Evolutionary conservation across 1,284 basidiomycete species (phyloP), one percentile per base, ranked within the genome.

Genomic region (Heterobasidion occidentale): DNA sequence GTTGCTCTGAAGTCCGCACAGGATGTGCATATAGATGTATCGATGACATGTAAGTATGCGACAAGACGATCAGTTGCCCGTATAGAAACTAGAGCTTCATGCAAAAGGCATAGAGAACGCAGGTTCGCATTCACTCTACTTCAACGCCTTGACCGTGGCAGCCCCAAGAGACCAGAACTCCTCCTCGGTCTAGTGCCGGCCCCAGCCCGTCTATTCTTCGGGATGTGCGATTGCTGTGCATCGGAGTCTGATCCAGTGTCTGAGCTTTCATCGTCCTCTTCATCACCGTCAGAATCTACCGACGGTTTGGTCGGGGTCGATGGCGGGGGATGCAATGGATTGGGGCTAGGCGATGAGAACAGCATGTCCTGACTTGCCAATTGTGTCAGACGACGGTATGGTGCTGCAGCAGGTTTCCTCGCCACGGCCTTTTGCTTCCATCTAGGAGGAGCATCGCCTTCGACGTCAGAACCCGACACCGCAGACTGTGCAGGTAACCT

Each of bases 201-300:
- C 3, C 85, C 84, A 36, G 85, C 85, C 58, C 74, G 71, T 58
- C 80, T 75, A 17, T 72, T 71, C 60, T 69, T 74, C 42, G 86
- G 86, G 49, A 88, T 86, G 65, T 86, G 83, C 15, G 76, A 81
- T 53, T 65, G 61, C 33, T 20, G 46, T 6, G 53, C 34, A 52
- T 60, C 64, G 15, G 71, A 74, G 52, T 77, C 75, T 17, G 71
- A 70, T 48, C 68, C 71, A 12, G 77, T 75, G 11, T 68, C 72
- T 36, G 65, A 67, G 17, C 70, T 71, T 70, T 76, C 51, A 68
- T 63, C 64, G 11, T 66, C 64, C 2, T 65, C 64, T 4, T 65
- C 76, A 9, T 70, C 67, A 17, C 73, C 71, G 34, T 68, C 71
- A 14, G 71, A 71, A 14, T 73, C 70, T 20, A 54, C 68, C 65